Percentiles rank a stretch among this genome's conserved stretches.
These are phyloP conservation scores for Aquilaria sinensis DNA, from an alignment of 345 rosid genomes.

Conservation along the genomic window DNA sequence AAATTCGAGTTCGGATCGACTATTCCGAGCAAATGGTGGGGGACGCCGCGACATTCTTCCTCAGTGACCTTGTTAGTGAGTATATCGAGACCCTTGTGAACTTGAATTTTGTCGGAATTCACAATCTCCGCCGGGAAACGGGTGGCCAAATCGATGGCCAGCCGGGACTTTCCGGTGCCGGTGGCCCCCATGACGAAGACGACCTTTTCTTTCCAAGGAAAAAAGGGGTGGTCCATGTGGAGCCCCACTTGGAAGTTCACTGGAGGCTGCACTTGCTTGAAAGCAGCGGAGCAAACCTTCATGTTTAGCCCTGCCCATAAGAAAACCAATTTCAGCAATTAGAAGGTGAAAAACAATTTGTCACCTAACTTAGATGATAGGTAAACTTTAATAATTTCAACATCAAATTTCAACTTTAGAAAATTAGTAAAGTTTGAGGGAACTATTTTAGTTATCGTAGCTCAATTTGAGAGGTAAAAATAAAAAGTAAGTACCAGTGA, in stretches of 20 bases:
- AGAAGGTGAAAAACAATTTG: not conserved
- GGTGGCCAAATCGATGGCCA: constrained; percentile 79
- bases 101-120: constrained; percentile 90
- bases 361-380: too few species aligned
- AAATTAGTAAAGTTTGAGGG: too few species aligned
- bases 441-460: too few species aligned
- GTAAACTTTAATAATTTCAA: too few species aligned
- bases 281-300: constrained; percentile 40
- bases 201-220: constrained; percentile 64
- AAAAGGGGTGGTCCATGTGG: constrained; percentile 30
- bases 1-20: constrained; percentile 46
- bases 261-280: constrained; percentile 44
- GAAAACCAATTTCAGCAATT: constrained; percentile 7
- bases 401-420: too few species aligned
- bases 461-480: too few species aligned
- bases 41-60: constrained; percentile 63
- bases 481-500: too few species aligned
- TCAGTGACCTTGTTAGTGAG: constrained; percentile 77
- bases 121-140: constrained; percentile 68
- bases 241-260: constrained; percentile 39
- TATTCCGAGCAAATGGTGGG: constrained; percentile 71
- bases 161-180: constrained; percentile 77
- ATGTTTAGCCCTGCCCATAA: constrained; percentile 9
- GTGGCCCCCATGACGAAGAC: constrained; percentile 86
- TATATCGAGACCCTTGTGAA: constrained; percentile 59